Base-by-base conservation (phyloP, 768 basidiomycete species). In the Kwoniella botswanensis region DNA sequence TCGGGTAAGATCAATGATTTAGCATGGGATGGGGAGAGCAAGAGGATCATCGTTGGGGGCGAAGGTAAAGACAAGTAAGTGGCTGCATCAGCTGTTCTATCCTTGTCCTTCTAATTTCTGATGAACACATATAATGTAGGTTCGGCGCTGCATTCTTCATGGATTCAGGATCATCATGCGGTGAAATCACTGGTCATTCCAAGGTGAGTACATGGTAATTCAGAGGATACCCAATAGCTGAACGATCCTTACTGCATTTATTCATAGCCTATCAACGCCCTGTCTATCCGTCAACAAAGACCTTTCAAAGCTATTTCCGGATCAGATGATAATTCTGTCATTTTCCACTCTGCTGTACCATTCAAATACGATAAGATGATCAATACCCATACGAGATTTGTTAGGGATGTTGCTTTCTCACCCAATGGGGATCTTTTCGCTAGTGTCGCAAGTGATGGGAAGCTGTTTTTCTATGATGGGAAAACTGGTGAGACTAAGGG, bases 21-120 rank as follows among this genome's bases (percentile, higher is more conserved):
- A 22, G 91, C 91, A 12, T 98, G 96, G 96, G 96, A 98, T 78
- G 92, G 92, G 1, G 96, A 98, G 83, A 93, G 92, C 79, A 96
- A 97, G 82, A 88, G 96, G n/a, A 91, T 98, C 68, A 92, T 98
- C 60, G 93, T 91, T 7, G 95, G 93, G 13, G 96, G 96, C 64
- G 93, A 96, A 74, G 94, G 94, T 44, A 87, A 90, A 70, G 95
- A 94, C 78, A 93, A 91, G 93, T 94, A 65, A 68, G 82, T 35
- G 35, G 35, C 7, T 9, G 4, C 26, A 26, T 26, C 4, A 26
- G 26, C n/a, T n/a, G n/a, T n/a, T n/a, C n/a, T n/a, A n/a, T n/a
- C n/a, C n/a, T n/a, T n/a, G n/a, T n/a, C n/a, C n/a, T n/a, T n/a
- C n/a, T n/a, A n/a, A n/a, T n/a, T n/a, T n/a, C n/a, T n/a, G n/a